phyloP scores from a whole-genome alignment of 73 alveolate species.

The Paramecium primaurelia region DNA sequence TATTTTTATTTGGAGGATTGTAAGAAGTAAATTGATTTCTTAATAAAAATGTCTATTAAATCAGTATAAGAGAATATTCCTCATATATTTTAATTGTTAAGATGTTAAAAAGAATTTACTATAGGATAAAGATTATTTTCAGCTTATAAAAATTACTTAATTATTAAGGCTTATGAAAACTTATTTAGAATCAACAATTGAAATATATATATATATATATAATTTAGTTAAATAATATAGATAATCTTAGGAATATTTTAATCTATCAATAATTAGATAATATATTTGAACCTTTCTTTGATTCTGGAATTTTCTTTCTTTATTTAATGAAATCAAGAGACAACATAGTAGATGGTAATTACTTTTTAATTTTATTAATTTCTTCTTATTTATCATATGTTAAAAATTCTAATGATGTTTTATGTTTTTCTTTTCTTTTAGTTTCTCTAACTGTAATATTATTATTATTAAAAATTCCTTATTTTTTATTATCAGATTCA shows the following conservation, averaged over 20 bases:
- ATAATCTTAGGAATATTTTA: background rate
- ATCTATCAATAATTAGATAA: background rate
- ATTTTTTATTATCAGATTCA: background rate
- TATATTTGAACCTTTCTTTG: background rate
- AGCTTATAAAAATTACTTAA: background rate
- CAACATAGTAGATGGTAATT: background rate
- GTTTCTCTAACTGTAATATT: background rate
- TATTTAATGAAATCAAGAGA: background rate
- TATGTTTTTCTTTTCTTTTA: background rate
- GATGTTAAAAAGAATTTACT: background rate
- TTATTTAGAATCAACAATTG: background rate
- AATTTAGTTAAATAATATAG: background rate
- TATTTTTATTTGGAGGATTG: background rate
- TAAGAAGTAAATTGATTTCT: background rate
- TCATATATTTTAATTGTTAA: background rate
- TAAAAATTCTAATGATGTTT: background rate
- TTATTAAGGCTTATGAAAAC: background rate
- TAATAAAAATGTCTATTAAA: background rate
- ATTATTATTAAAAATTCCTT: background rate
- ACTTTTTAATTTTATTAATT: background rate
- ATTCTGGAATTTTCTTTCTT: background rate
- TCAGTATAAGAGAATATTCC: slow-evolving; percentile 29
- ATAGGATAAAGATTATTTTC: background rate
- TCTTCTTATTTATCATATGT: background rate
- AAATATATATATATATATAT: background rate